A percentile compares a stretch with the other conserved stretches of the same genome.
Evolutionary conservation across 2,329 filamentous ascomycete species (phyloP).

Genomic region (Penicillium sp.): DNA sequence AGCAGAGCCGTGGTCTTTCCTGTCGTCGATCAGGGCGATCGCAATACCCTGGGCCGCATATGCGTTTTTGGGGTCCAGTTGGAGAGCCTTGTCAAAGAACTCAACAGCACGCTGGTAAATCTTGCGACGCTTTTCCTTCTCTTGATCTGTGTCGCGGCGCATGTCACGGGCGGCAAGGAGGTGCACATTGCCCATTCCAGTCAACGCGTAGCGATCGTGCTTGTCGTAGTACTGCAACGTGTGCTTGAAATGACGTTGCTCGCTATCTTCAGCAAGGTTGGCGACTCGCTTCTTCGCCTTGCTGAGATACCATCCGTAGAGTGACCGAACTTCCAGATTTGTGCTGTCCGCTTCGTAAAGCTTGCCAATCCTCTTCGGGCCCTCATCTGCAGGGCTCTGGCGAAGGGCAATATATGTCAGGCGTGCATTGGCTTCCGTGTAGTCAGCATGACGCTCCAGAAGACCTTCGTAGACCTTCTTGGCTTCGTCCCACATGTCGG

Average conservation of each 20-base stretch:
- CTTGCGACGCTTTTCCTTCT: constrained; percentile 85
- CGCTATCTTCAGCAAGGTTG: constrained; percentile 83
- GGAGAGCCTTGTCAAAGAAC: constrained; percentile 96
- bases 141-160: constrained; percentile 82
- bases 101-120: constrained; percentile 91
- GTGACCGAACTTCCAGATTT: constrained; percentile 85
- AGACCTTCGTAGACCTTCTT: constrained; percentile 85
- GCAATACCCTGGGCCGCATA: constrained; percentile 95
- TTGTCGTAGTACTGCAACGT: constrained; percentile 93
- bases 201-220: constrained; percentile 94
- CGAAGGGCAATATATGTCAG: constrained; percentile 87
- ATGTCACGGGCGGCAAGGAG: constrained; percentile 88
- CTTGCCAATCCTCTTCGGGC: constrained; percentile 79
- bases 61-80: constrained; percentile 91
- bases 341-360: constrained; percentile 79
- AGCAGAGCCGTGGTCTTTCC: constrained; percentile 79
- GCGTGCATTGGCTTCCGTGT: constrained; percentile 85
- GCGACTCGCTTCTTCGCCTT: constrained; percentile 78
- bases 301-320: constrained; percentile 95
- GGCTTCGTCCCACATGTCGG: constrained; percentile 76
- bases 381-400: constrained; percentile 77
- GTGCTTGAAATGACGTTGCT: constrained; percentile 94
- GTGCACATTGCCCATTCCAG: constrained; percentile 96
- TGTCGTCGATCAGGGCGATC: constrained; percentile 91
- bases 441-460: constrained; percentile 80